A percentile compares a stretch with the other conserved stretches of the same genome.
Evolutionary conservation across 371 early-diverging fungal species (phyloP).

Genomic region (Sporodiniella umbellata): DNA sequence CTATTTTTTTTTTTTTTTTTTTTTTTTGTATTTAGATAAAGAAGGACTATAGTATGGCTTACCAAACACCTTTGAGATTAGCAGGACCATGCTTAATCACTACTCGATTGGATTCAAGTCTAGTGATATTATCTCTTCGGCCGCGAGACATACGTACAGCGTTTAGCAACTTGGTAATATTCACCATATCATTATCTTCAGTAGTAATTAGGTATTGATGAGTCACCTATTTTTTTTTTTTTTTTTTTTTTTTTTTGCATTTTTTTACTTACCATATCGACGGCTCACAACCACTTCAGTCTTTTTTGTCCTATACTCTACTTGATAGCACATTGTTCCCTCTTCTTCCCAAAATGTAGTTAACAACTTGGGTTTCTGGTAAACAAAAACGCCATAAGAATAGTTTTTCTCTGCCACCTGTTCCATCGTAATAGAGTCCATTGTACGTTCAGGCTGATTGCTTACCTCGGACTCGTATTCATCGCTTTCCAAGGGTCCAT

Average conservation of each 20-base stretch:
- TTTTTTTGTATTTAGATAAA: too few species aligned
- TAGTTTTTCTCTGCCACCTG: too few species aligned
- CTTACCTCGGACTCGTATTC: too few species aligned
- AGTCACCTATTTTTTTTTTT: background rate
- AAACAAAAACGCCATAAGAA: too few species aligned
- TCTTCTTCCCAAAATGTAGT: slow-evolving; percentile 85
- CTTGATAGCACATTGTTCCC: slow-evolving; percentile 74
- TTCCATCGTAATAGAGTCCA: too few species aligned
- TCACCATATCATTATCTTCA: slow-evolving; percentile 80
- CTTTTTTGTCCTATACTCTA: slow-evolving; percentile 77
- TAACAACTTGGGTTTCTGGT: slow-evolving; percentile 61
- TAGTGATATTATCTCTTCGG: slow-evolving; percentile 82
- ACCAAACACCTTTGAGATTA: slow-evolving; percentile 89
- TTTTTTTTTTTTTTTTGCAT: too few species aligned
- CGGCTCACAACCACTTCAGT: too few species aligned
- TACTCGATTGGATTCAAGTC: slow-evolving; percentile 79
- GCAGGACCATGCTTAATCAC: slow-evolving; percentile 87
- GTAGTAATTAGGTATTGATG: slow-evolving; percentile 2
- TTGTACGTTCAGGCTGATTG: too few species aligned
- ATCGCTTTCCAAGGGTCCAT: too few species aligned
- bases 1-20: too few species aligned
- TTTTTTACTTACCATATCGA: slow-evolving; percentile 69
- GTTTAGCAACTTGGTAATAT: slow-evolving; percentile 83
- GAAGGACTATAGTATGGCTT: too few species aligned
- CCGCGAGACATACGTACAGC: slow-evolving; percentile 87